A percentile compares a stretch with the other conserved stretches of the same genome.
phyloP scores from a whole-genome alignment of 805 yeast species.

The Torulaspora franciscae region DNA sequence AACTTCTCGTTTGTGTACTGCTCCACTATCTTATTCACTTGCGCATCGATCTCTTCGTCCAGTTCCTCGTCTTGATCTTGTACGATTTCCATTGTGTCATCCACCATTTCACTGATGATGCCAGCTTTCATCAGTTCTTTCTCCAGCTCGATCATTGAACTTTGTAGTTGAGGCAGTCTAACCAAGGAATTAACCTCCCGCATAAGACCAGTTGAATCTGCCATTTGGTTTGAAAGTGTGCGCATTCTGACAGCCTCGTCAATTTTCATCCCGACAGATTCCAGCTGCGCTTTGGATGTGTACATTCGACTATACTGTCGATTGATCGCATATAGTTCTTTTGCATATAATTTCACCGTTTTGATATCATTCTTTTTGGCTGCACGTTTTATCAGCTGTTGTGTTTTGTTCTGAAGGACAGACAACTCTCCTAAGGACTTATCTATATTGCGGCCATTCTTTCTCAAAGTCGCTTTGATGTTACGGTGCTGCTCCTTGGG shows the following conservation, averaged over 20 bases:
- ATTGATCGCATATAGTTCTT: slow-evolving; percentile 68
- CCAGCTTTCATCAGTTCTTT: slow-evolving; percentile 83
- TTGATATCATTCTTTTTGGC: slow-evolving; percentile 74
- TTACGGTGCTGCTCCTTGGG: slow-evolving; percentile 81
- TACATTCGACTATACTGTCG: slow-evolving; percentile 71
- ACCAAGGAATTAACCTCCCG: slow-evolving; percentile 78
- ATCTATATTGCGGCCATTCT: slow-evolving; percentile 80
- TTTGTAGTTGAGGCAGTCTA: slow-evolving; percentile 69
- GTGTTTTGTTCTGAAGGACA: slow-evolving; percentile 72
- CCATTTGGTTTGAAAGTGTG: slow-evolving; percentile 77
- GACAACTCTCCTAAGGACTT: slow-evolving; percentile 53
- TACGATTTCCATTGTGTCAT: slow-evolving; percentile 75
- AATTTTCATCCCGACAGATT: slow-evolving; percentile 80
- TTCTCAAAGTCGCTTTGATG: slow-evolving; percentile 73
- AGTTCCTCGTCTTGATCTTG: slow-evolving; percentile 61
- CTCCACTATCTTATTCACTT: slow-evolving; percentile 57
- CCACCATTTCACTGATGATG: slow-evolving; percentile 90
- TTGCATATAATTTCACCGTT: slow-evolving; percentile 73
- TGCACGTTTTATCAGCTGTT: slow-evolving; percentile 62
- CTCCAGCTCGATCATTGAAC: slow-evolving; percentile 79
- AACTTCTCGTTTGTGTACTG: slow-evolving; percentile 43
- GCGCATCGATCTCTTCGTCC: slow-evolving; percentile 61
- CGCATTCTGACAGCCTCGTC: slow-evolving; percentile 87
- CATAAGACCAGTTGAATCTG: slow-evolving; percentile 75
- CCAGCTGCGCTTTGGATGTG: slow-evolving; percentile 78